Percentiles rank a stretch among this genome's conserved stretches.
Evolutionary conservation across 2,329 filamentous ascomycete species (phyloP).

Genomic region (Escovopsis sp.): DNA sequence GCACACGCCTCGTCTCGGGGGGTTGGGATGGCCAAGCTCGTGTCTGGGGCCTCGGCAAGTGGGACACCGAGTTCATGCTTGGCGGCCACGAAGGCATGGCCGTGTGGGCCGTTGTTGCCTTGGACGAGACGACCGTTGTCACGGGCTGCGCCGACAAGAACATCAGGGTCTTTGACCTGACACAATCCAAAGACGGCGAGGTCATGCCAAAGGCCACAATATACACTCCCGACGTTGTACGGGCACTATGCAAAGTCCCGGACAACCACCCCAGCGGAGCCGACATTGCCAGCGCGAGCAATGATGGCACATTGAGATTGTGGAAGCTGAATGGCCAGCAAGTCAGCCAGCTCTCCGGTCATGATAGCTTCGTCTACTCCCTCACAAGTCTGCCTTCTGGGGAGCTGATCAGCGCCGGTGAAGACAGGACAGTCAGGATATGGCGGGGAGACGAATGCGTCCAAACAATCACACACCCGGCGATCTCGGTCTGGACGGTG

Average conservation of each 20-base stretch:
- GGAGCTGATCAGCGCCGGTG: constrained; percentile 79
- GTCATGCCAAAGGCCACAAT: constrained; percentile 39
- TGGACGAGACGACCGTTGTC: constrained; percentile 65
- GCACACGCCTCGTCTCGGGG: constrained; percentile 69
- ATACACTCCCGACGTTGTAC: constrained; percentile 65
- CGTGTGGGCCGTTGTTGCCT: constrained; percentile 84
- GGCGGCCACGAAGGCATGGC: constrained; percentile 59
- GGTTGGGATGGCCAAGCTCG: constrained; percentile 87
- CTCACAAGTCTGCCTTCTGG: constrained; percentile 64
- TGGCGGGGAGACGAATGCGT: constrained; percentile 75
- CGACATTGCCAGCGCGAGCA: constrained; percentile 88
- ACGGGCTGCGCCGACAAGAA: constrained; percentile 87
- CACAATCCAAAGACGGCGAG: constrained; percentile 41
- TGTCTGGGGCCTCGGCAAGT: constrained; percentile 73
- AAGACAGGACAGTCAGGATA: constrained; percentile 84
- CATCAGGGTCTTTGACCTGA: constrained; percentile 69
- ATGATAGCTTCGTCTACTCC: constrained; percentile 91
- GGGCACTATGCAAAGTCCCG: constrained; percentile 76
- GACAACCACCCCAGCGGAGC: constrained; percentile 63
- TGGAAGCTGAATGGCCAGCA: constrained; percentile 73
- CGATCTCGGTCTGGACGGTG: constrained; percentile 91
- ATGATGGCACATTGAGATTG: constrained; percentile 75
- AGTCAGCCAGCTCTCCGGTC: constrained; percentile 66
- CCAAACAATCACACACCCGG: constrained; percentile 93
- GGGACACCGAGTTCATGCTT: constrained; percentile 61